phyloP scores from a whole-genome alignment of 495 filamentous ascomycete genomes.

The Pyronema omphalodes region DNA sequence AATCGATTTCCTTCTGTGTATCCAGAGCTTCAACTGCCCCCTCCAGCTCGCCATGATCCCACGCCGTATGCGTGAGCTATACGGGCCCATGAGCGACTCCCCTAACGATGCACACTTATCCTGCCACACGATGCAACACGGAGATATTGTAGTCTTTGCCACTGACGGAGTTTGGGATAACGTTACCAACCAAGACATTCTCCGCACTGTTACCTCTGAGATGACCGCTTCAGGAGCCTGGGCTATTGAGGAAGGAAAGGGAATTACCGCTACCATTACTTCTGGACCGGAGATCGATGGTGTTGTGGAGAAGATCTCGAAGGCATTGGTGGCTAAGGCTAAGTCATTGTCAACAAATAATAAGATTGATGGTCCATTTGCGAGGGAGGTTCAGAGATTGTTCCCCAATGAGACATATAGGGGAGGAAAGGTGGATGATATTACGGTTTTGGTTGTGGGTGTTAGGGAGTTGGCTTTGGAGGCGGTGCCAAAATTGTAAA shows the following conservation, averaged over 20 bases:
- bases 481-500: no score
- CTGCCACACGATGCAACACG: conserved; percentile 57
- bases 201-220: conserved; percentile 53
- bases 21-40: conserved; percentile 73
- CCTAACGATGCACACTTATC: conserved; percentile 71
- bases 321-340: conserved; percentile 44
- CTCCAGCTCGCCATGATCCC: conserved; percentile 87
- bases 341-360: conserved; percentile 65
- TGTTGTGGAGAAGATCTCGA: conserved; percentile 15
- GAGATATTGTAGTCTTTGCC: conserved; percentile 78
- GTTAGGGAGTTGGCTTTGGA: conserved; percentile 2
- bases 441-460: conserved; percentile 25
- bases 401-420: conserved; percentile 80
- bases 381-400: conserved; percentile 62
- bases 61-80: conserved; percentile 47
- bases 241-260: conserved; percentile 32
- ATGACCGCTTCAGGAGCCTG: conserved; percentile 63
- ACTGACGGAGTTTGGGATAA: conserved; percentile 97
- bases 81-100: conserved; percentile 57
- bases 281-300: conserved; percentile 39
- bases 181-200: conserved; percentile 70
- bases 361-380: conserved; percentile 76
- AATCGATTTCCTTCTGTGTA: neutral
- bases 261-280: conserved; percentile 4
- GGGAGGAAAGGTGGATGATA: conserved; percentile 34